Evolutionary conservation across 148 eudicot species (phyloP).

Genomic region (Fagopyrum tataricum): DNA sequence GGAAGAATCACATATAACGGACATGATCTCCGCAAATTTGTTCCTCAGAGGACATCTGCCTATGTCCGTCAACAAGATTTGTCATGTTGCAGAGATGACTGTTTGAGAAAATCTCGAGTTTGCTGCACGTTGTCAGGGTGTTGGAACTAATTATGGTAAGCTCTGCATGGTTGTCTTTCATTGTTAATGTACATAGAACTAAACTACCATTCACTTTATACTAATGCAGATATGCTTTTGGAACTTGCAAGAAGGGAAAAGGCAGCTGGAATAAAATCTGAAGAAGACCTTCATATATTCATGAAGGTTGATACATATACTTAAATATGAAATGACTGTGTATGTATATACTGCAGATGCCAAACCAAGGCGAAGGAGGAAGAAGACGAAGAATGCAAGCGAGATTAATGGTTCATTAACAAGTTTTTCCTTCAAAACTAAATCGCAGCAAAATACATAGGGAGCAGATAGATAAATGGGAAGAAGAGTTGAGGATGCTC

Average conservation of each 20-base stretch:
- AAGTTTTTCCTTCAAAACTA: conserved; percentile 13
- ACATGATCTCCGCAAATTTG: conserved; percentile 79
- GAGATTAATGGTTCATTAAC: conserved; percentile 11
- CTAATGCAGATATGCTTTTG: conserved; percentile 83
- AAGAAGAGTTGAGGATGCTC: conserved; percentile 69
- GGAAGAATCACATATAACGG: conserved; percentile 93
- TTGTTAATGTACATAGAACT: not conserved
- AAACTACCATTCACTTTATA: not conserved
- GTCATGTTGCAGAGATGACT: conserved; percentile 96
- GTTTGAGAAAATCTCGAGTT: conserved; percentile 92
- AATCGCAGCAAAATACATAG: conserved; percentile 56
- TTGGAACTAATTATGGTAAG: conserved; percentile 91
- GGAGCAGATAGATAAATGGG: conserved; percentile 90
- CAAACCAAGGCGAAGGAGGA: too few relatives aligned
- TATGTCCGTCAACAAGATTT: conserved; percentile 96
- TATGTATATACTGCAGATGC: too few relatives aligned
- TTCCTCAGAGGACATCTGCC: conserved; percentile 93
- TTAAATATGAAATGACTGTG: too few relatives aligned
- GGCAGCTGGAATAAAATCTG: conserved; percentile 60
- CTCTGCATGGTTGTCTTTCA: conserved; percentile 13
- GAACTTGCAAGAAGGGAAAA: conserved; percentile 97
- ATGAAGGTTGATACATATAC: conserved; percentile 66
- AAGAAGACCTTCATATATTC: conserved; percentile 94
- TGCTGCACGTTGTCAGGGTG: conserved; percentile 92
- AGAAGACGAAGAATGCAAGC: too few relatives aligned